Evolutionary conservation across 2,329 filamentous ascomycete genomes (phyloP).

Genomic region (Fusarium sp.): DNA sequence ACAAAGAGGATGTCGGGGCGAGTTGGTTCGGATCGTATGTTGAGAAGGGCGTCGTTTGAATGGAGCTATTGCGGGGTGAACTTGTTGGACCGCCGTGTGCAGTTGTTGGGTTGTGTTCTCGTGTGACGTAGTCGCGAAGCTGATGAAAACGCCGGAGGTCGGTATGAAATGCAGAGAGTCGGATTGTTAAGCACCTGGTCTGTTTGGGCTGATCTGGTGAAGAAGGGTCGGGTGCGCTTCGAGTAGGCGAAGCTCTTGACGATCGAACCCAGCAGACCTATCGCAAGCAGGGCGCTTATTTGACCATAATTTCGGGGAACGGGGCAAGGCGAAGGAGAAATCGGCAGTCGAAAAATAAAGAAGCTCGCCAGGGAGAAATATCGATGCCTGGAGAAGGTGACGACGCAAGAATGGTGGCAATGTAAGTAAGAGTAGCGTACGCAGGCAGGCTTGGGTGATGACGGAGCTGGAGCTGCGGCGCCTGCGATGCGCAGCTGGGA

Average conservation of each 20-base stretch:
- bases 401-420: slow-evolving; percentile 33
- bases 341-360: not conserved
- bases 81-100: not conserved
- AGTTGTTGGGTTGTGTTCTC: not conserved
- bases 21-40: slow-evolving; percentile 8
- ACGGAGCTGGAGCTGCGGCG: slow-evolving; percentile 27
- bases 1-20: not conserved
- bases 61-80: slow-evolving; percentile 30
- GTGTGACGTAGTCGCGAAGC: not conserved
- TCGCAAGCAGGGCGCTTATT: slow-evolving; percentile 27
- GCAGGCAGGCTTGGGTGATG: slow-evolving; percentile 30
- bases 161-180: not conserved
- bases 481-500: slow-evolving; percentile 2
- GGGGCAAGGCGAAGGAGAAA: not conserved
- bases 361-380: not conserved
- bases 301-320: slow-evolving; percentile 27
- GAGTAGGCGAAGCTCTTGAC: slow-evolving; percentile 31
- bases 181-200: not conserved
- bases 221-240: not conserved
- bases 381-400: slow-evolving; percentile 24
- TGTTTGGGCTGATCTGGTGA: not conserved
- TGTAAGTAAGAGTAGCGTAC: slow-evolving; percentile 34
- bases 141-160: not conserved
- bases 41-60: slow-evolving; percentile 14
- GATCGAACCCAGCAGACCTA: slow-evolving; percentile 35